phyloP scores from a whole-genome alignment of 805 yeast species.

The Candida berthetii region DNA sequence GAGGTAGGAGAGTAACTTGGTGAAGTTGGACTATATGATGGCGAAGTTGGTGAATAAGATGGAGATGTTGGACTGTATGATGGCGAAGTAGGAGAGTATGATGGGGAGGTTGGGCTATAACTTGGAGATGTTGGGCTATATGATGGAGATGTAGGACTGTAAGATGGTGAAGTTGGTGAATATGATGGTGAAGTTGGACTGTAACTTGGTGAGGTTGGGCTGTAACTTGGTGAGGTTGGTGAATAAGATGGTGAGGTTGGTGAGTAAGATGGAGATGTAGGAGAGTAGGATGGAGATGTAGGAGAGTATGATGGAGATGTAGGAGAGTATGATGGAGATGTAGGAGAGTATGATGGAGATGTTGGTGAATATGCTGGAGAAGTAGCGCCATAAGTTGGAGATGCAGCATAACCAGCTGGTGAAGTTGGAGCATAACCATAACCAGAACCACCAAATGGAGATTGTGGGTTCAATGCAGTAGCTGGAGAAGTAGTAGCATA shows the following conservation, averaged over 20 bases:
- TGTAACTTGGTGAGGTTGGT: conserved; percentile 66
- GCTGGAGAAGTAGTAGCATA: conserved; percentile 59
- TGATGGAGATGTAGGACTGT: conserved; percentile 72
- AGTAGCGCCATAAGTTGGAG: conserved; percentile 61
- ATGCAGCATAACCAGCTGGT: conserved; percentile 44
- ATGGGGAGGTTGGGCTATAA: conserved; percentile 77
- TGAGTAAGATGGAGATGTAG: conserved; percentile 73
- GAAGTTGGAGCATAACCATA: conserved; percentile 37
- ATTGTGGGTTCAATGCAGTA: conserved; percentile 38
- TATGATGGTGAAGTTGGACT: conserved; percentile 67
- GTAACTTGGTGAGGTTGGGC: conserved; percentile 72
- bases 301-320: conserved; percentile 70
- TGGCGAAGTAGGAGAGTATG: conserved; percentile 73
- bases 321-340: conserved; percentile 60
- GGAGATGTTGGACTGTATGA: conserved; percentile 77
- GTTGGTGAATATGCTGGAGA: conserved; percentile 74
- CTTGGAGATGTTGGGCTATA: conserved; percentile 58
- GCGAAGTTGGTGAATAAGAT: conserved; percentile 69
- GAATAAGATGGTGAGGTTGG: conserved; percentile 71
- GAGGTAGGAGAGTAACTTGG: conserved; percentile 76
- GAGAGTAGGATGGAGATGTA: conserved; percentile 67
- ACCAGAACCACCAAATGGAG: conserved; percentile 36
- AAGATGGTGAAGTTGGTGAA: conserved; percentile 63
- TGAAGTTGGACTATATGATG: conserved; percentile 66
- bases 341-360: conserved; percentile 50